Evolutionary conservation across 192 early-diverging fungal genomes (phyloP), one percentile per base, ranked within the genome.

Genomic region (Funneliformis mosseae): DNA sequence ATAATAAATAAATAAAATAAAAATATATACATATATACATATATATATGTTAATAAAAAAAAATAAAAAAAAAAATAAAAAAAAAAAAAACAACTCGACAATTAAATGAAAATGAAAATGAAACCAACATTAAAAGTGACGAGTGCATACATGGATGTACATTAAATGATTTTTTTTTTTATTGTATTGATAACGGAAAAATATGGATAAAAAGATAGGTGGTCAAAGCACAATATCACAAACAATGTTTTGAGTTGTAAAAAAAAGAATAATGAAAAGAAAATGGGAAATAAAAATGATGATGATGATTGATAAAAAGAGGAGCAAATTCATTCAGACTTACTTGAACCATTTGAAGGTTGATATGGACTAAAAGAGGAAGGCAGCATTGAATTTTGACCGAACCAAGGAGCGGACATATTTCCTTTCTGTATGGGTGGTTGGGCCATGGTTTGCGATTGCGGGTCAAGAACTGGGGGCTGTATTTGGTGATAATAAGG

Each of bases 181-280:
- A 33, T 33, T 33, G 3, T 59, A 59, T 59, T 59, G 18, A 59
- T 59, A 59, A 59, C 18, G 18, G n/a, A 63, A 25, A 63, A 18
- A 63, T 63, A 63, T 25, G 16, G 8, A 63, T 12, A 18, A 21
- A 63, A 25, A 63, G 14, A 63, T 18, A n/a, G 25, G 21, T 63
- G n/a, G 61, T 63, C 61, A 63, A 63, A 25, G 61, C 21, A 25
- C 21, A 8, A 10, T 71, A 71, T 45, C 0, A 48, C 14, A 48
- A 48, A 48, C 11, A 48, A 12, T 3, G 46, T 10, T 10, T 14
- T 14, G 10, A 48, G 46, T n/a, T 12, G 46, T 5, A 27, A n/a
- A 71, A 38, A n/a, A 69, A 70, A 43, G 18, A 72, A 72, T 23
- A 72, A 72, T 10, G 41, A 72, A 72, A 72, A 14, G 33, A 21